A percentile compares a stretch with the other conserved stretches of the same genome.
Evolutionary conservation across 192 early-diverging fungal genomes (phyloP).

Genomic region (Allomyces macrogynus): DNA sequence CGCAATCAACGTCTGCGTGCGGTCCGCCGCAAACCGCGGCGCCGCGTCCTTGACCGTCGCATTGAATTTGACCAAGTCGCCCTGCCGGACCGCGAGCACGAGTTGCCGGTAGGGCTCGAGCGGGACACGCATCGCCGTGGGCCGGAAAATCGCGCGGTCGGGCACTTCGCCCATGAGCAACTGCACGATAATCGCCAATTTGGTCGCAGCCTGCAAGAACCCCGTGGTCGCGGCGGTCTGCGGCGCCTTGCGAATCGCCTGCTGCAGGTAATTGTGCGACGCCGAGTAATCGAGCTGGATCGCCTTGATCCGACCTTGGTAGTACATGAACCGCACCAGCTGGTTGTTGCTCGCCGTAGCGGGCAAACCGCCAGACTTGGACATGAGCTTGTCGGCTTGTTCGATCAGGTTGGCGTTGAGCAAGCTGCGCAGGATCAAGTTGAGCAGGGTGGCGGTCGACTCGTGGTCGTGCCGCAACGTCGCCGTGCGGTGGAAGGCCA

Average conservation of each 20-base stretch:
- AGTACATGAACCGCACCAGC: slow-evolving; percentile 89
- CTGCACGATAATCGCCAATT: slow-evolving; percentile 92
- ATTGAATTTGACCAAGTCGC: slow-evolving; percentile 86
- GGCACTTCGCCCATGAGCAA: slow-evolving; percentile 97
- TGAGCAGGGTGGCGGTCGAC: slow-evolving; percentile 61
- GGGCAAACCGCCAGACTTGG: slow-evolving; percentile 67
- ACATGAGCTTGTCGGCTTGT: slow-evolving; percentile 88
- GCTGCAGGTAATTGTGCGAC: slow-evolving; percentile 65
- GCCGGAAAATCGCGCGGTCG: slow-evolving; percentile 74
- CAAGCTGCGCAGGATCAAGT: slow-evolving; percentile 78
- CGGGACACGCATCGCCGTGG: background rate
- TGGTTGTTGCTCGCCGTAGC: slow-evolving; percentile 80
- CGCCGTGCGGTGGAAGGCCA: slow-evolving; percentile 74
- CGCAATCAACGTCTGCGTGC: slow-evolving; percentile 74
- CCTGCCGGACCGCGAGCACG: slow-evolving; percentile 64
- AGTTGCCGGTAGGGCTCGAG: background rate
- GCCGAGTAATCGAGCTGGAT: slow-evolving; percentile 92
- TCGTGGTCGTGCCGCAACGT: slow-evolving; percentile 82
- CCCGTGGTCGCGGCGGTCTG: slow-evolving; percentile 61
- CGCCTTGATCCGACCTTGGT: slow-evolving; percentile 90
- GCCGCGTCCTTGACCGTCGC: slow-evolving; percentile 55
- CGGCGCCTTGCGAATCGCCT: slow-evolving; percentile 91
- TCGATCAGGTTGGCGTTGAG: slow-evolving; percentile 90
- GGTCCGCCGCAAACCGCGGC: slow-evolving; percentile 62
- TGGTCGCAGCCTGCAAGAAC: slow-evolving; percentile 82